Evolutionary conservation across 75 land plant species (phyloP), one percentile per base, ranked within the genome.

Genomic region (Pinus taeda): DNA sequence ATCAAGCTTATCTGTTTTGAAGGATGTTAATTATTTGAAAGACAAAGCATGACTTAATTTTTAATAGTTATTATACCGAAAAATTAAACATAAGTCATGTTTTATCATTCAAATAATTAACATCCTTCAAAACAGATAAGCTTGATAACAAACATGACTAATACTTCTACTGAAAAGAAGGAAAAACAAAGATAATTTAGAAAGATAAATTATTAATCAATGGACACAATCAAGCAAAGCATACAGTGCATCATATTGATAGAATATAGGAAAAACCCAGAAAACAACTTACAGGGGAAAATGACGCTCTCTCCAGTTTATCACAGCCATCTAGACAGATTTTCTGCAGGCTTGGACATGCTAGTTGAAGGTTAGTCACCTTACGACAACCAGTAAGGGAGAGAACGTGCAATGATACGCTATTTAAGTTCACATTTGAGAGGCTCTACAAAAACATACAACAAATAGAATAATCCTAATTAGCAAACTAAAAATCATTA

Each of bases 371-470:
- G 39, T 83, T 62, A 45, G 82, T 75, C 67, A 96, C 80, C n/a
- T 82, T 90, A 18, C 87, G 93, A 82, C 98, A 97, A 55, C 93
- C 98, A 79, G 77, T 87, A 57, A 97, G 87, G 12, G 99, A 97
- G 22, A 97, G 88, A 56, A 71, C 80, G 45, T 73, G 59, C 67
- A 97, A 71, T 37, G 99, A 89, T 59, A 85, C 81, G 39, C 89
- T 90, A 15, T 77, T 77, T 39, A 97, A 83, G 9, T 74, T 74
- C 67, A 97, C 91, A 26, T 60, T 74, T 55, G 86, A 89, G 79
- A 97, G 77, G 70, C 95, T 83, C 99, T 97, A 93, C 42, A 60
- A 39, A 78, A 81, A 13, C 2, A 49, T 30, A 69, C 2, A 69
- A 18, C 20, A 39, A 18, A 37, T 11, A 42, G 53, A 37, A 67